Evolutionary conservation across 306 rosid genomes (phyloP).

Genomic region (Trifolium fragiferum): DNA sequence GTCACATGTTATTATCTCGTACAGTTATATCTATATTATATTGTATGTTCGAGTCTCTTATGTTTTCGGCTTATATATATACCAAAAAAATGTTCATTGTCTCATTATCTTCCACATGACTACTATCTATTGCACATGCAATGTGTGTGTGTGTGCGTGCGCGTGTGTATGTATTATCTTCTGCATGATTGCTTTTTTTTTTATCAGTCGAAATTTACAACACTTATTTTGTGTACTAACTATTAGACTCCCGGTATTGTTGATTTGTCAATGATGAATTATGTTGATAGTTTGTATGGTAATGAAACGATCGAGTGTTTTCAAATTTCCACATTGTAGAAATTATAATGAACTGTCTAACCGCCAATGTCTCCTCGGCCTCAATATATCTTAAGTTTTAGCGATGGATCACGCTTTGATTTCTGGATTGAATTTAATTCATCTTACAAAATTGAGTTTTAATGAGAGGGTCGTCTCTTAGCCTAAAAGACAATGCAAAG

Average conservation of each 20-base stretch:
- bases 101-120: conserved; percentile 27
- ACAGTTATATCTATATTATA: conserved; percentile 56
- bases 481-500: neutral
- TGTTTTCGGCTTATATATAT: conserved; percentile 68
- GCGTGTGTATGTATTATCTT: too few species aligned
- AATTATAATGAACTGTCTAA: too few species aligned
- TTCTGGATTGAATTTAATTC: too few species aligned
- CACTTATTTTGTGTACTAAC: neutral
- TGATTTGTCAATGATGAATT: neutral
- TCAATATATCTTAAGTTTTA: too few species aligned
- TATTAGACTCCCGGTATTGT: neutral
- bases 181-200: too few species aligned
- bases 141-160: neutral
- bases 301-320: neutral
- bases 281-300: neutral
- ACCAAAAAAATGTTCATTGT: conserved; percentile 43
- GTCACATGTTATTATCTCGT: conserved; percentile 51
- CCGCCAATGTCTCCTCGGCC: too few species aligned
- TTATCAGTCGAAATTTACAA: neutral
- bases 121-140: conserved; percentile 29
- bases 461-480: neutral
- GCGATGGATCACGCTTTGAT: too few species aligned
- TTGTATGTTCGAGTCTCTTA: conserved; percentile 64
- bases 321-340: too few species aligned
- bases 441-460: neutral